Evolutionary conservation across 768 basidiomycete species (phyloP).

Genomic region (Boletus fagicola): DNA sequence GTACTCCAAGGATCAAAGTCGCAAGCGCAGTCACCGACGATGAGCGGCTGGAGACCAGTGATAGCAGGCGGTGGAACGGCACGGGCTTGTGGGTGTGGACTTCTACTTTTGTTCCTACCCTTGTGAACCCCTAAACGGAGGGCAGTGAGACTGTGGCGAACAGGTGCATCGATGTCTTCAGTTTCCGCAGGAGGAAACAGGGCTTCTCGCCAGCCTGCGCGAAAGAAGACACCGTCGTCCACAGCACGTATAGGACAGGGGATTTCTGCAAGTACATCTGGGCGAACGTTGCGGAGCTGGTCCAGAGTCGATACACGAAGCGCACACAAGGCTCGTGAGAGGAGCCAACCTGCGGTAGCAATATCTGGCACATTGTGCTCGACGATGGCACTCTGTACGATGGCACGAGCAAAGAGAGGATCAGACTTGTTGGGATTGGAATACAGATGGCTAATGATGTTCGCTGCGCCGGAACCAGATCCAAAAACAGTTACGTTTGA

Average conservation of each 20-base stretch:
- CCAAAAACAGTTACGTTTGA: slow-evolving; percentile 43
- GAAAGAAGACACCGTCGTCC: slow-evolving; percentile 71
- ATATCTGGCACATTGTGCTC: slow-evolving; percentile 63
- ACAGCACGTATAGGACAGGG: slow-evolving; percentile 53
- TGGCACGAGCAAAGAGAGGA: slow-evolving; percentile 70
- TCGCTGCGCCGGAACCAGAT: slow-evolving; percentile 44
- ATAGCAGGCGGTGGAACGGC: slow-evolving; percentile 9
- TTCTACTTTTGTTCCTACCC: slow-evolving; percentile 25
- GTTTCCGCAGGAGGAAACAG: slow-evolving; percentile 34
- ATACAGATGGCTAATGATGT: slow-evolving; percentile 61
- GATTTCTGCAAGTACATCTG: slow-evolving; percentile 55
- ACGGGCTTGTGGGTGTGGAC: slow-evolving; percentile 28
- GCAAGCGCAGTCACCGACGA: slow-evolving; percentile 70
- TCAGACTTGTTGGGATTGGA: slow-evolving; percentile 57
- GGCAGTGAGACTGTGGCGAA: slow-evolving; percentile 16
- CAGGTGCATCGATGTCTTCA: slow-evolving; percentile 18
- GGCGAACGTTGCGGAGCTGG: slow-evolving; percentile 58
- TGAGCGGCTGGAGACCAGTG: slow-evolving; percentile 55
- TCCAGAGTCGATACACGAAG: slow-evolving; percentile 55
- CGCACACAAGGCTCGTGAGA: slow-evolving; percentile 60
- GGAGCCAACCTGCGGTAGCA: slow-evolving; percentile 59
- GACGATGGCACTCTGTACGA: slow-evolving; percentile 69
- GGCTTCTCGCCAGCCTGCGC: slow-evolving; percentile 53
- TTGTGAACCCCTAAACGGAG: slow-evolving; percentile 28
- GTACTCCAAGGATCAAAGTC: slow-evolving; percentile 65